phyloP scores from a whole-genome alignment of 148 eudicot species.

The Rhododendron henanense region DNA sequence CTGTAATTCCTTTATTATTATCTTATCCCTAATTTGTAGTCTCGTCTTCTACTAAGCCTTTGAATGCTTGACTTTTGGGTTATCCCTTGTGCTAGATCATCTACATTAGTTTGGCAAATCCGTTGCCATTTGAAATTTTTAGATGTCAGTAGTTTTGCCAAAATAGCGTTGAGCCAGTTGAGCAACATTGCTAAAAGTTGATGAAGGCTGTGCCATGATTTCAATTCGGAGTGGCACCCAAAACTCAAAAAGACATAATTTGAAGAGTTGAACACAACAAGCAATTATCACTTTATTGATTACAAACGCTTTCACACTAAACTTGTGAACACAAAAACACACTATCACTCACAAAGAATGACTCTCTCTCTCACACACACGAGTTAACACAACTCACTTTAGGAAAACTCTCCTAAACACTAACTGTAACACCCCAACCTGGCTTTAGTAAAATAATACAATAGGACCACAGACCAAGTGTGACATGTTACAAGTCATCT shows the following conservation, averaged over 20 bases:
- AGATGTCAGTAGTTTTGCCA: not conserved
- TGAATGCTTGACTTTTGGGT: not conserved
- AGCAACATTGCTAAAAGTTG: not conserved
- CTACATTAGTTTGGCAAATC: not conserved
- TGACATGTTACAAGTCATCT: no score
- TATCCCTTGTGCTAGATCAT: not conserved
- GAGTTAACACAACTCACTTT: not conserved
- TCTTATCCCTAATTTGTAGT: not conserved
- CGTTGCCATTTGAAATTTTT: not conserved
- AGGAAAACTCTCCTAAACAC: not conserved
- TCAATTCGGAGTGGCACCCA: not conserved
- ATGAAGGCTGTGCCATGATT: not conserved
- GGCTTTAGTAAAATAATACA: no score
- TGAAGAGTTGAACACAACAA: not conserved
- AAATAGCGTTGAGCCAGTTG: not conserved
- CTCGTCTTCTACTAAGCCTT: slow-evolving; percentile 1
- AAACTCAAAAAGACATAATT: not conserved
- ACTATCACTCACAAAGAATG: not conserved
- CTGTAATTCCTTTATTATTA: not conserved
- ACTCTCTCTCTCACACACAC: not conserved
- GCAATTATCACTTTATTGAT: not conserved
- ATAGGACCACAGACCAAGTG: no score
- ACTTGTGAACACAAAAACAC: not conserved
- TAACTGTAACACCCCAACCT: not conserved
- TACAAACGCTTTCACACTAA: no score